Evolutionary conservation across 306 rosid genomes (phyloP), one percentile per base, ranked within the genome.

Genomic region (apple (Malus domestica)): DNA sequence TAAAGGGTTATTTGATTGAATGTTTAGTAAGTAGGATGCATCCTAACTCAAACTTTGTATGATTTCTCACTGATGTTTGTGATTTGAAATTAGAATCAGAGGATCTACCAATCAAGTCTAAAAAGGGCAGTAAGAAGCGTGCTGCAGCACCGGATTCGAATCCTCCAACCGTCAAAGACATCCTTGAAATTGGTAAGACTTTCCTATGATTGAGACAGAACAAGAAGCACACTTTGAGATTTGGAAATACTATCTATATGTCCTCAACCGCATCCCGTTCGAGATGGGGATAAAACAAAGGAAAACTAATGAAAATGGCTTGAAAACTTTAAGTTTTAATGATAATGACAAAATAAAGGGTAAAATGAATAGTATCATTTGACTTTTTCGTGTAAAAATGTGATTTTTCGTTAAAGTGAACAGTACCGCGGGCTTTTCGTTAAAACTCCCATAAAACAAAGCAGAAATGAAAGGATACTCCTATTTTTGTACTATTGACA

Each of bases 161-260:
- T 29, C 38, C 38, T 13, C 35, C 19, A 13, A 4, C 38, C 5
- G 11, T 29, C 15, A 29, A 62, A 29, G 67, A 62, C 19, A 62
- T 62, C 8, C 38, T 71, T 54, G 84, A 77, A 42, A 62, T 68
- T 27, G 82, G 84, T 80, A 77, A 76, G 74, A 66, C 27, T 76
- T 13, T 42, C 68, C 42, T 33, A 67, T 72, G 40, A 25, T 54
- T 2, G 32, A 71, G 45, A 66, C 35, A 19, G 14, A 76, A 74
- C 46, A 25, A 29, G 12, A 20, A 69, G 11, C 58, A 22, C 68
- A 13, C 5, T 1, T 3, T 55, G 16, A 38, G 40, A 25, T 68
- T 46, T 18, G 65, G 51, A 73, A 30, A 25, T 71, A 23, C 2
- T 38, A 20, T 22, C 23, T 22, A 22, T 22, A 22, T 22, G 8